These are phyloP conservation scores for Incumbomyces delicatus DNA, from an alignment of 2,329 filamentous ascomycete species.

Conservation along the genomic window DNA sequence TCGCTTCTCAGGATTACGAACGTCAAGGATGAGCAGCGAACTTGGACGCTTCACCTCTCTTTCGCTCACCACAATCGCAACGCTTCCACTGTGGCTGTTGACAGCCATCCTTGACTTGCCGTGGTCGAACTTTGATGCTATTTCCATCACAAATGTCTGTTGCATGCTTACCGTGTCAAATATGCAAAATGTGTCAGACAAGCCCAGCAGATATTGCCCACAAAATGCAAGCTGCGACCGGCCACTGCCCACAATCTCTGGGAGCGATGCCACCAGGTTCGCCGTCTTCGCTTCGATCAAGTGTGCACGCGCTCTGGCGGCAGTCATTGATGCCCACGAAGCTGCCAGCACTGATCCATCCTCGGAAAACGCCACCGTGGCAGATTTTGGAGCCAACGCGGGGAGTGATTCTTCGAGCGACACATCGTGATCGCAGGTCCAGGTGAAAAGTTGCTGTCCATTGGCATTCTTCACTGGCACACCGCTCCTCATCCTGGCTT, in stretches of 20 bases:
- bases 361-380: conserved; percentile 66
- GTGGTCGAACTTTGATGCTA: conserved; percentile 4
- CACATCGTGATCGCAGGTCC: conserved; percentile 44
- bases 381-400: conserved; percentile 33
- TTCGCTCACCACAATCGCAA: conserved; percentile 11
- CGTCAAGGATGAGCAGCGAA: not conserved
- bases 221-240: conserved; percentile 62
- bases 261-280: conserved; percentile 54
- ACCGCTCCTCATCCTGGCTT: conserved; percentile 58
- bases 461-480: conserved; percentile 35
- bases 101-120: conserved; percentile 7
- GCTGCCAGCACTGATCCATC: conserved; percentile 72
- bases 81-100: conserved; percentile 12
- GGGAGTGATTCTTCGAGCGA: conserved; percentile 27
- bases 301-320: conserved; percentile 48
- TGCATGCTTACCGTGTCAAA: conserved; percentile 63
- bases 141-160: not conserved
- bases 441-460: conserved; percentile 56
- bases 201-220: conserved; percentile 61
- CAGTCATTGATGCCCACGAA: conserved; percentile 35
- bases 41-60: not conserved
- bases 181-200: conserved; percentile 64
- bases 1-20: not conserved
- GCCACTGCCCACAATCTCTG: conserved; percentile 56
- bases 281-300: conserved; percentile 67